A percentile compares a stretch with the other conserved stretches of the same genome.
Evolutionary conservation across 2,329 filamentous ascomycete genomes (phyloP).

Genomic region (Aureobasidium sp.): DNA sequence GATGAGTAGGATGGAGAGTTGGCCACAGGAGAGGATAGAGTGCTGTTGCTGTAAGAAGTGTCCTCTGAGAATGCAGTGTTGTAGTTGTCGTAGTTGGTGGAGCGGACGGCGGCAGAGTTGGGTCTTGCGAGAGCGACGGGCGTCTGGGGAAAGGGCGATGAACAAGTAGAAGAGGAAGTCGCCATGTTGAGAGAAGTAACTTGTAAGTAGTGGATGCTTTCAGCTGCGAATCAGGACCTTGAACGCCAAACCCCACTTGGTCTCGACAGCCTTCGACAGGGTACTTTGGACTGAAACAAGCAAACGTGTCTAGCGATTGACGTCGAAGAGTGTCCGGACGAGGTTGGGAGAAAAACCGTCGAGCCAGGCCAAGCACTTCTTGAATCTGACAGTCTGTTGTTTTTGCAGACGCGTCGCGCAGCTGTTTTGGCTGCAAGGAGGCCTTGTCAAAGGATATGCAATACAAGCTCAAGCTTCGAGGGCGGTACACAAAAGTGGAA

Average conservation of each 20-base stretch:
- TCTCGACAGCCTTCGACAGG: background rate
- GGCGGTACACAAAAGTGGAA: background rate
- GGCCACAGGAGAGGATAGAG: background rate
- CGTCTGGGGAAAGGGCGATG: slow-evolving; percentile 11
- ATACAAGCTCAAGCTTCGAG: background rate
- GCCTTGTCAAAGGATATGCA: background rate
- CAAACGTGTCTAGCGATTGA: slow-evolving; percentile 10
- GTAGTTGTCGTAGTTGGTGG: slow-evolving; percentile 12
- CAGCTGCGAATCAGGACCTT: background rate
- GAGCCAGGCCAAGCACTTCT: background rate
- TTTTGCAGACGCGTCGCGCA: background rate
- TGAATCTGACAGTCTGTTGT: background rate
- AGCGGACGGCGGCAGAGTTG: background rate
- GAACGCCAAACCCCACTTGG: slow-evolving; percentile 1
- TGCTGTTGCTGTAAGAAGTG: slow-evolving; percentile 8
- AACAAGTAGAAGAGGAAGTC: background rate
- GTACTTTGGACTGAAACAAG: background rate
- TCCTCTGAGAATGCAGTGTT: slow-evolving; percentile 12
- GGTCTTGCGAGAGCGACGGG: slow-evolving; percentile 1
- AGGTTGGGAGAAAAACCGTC: background rate
- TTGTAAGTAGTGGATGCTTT: slow-evolving; percentile 1
- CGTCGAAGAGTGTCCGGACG: background rate
- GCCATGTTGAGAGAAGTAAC: background rate
- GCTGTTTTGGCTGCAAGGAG: background rate
- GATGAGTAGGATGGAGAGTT: slow-evolving; percentile 4